Percentiles rank a stretch among this genome's conserved stretches.
These are phyloP conservation scores for Pisolithus marmoratus DNA, from an alignment of 768 basidiomycete genomes.

Conservation along the genomic window DNA sequence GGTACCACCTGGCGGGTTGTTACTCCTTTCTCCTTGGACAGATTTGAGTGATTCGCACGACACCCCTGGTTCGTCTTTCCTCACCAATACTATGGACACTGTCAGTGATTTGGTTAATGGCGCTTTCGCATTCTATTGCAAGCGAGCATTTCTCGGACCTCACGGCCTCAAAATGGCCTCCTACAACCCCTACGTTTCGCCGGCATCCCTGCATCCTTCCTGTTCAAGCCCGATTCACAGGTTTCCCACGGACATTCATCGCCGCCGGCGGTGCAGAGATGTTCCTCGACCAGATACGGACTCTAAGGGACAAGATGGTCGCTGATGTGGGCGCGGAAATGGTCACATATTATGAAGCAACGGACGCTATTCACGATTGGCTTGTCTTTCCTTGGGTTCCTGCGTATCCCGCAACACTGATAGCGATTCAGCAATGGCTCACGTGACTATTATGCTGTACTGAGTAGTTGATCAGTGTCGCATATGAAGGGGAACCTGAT, in stretches of 20 bases:
- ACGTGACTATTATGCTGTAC: background rate
- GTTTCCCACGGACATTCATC: conserved; percentile 59
- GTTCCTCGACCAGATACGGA: conserved; percentile 44
- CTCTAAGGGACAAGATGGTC: conserved; percentile 43
- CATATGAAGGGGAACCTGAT: background rate
- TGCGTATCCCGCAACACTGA: conserved; percentile 43
- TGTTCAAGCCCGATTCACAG: conserved; percentile 38
- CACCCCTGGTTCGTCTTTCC: conserved; percentile 33
- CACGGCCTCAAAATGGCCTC: conserved; percentile 41
- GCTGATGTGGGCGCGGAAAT: conserved; percentile 42
- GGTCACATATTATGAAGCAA: conserved; percentile 44
- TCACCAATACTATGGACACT: conserved; percentile 30
- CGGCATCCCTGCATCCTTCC: conserved; percentile 42
- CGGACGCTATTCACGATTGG: conserved; percentile 52
- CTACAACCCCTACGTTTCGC: conserved; percentile 53
- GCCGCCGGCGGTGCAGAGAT: conserved; percentile 53
- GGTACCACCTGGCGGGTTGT: conserved; percentile 40
- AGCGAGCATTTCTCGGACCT: conserved; percentile 44
- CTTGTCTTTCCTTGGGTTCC: conserved; percentile 47
- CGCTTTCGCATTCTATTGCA: conserved; percentile 20
- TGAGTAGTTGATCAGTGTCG: background rate
- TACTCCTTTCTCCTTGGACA: conserved; percentile 52
- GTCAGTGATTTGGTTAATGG: conserved; percentile 5
- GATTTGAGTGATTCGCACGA: conserved; percentile 40
- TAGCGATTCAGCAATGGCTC: conserved; percentile 45